These are phyloP conservation scores for Thielaviopsis ethacetica DNA, from an alignment of 2,329 filamentous ascomycete species.

Conservation along the genomic window DNA sequence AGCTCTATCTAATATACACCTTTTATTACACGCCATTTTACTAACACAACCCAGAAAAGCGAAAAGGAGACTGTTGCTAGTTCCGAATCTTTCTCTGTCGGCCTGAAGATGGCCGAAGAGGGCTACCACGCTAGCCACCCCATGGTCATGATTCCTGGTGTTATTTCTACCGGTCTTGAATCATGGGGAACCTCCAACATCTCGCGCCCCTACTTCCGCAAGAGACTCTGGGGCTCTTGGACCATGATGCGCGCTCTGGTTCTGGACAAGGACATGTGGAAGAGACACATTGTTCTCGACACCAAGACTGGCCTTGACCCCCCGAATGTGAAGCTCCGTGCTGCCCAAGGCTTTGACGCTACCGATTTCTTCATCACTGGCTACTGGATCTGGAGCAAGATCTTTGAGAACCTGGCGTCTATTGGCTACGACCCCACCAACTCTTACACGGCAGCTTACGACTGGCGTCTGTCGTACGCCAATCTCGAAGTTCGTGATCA, in stretches of 20 bases:
- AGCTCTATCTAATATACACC: conserved; percentile 20
- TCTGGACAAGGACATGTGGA: conserved; percentile 86
- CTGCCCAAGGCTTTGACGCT: conserved; percentile 92
- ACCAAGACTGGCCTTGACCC: conserved; percentile 82
- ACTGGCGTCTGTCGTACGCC: conserved; percentile 82
- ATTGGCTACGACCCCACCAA: conserved; percentile 86
- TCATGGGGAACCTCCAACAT: conserved; percentile 84
- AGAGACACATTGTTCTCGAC: conserved; percentile 92
- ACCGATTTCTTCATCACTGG: conserved; percentile 84
- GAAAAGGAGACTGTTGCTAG: conserved; percentile 70
- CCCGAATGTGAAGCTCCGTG: conserved; percentile 72
- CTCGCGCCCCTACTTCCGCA: conserved; percentile 83
- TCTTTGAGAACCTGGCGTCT: conserved; percentile 87
- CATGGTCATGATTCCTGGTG: conserved; percentile 92
- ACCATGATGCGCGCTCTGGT: conserved; percentile 96
- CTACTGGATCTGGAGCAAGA: conserved; percentile 99
- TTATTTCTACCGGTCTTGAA: conserved; percentile 92
- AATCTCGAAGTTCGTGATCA: conserved; percentile 85
- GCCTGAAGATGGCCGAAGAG: conserved; percentile 63
- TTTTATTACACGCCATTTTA: conserved; percentile 4
- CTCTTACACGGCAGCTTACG: conserved; percentile 56
- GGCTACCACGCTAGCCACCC: conserved; percentile 72
- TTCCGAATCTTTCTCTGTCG: conserved; percentile 89
- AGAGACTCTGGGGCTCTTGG: conserved; percentile 94
- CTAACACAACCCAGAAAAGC: conserved; percentile 40